A percentile compares a stretch with the other conserved stretches of the same genome.
These are phyloP conservation scores for Fusarium chlamydosporum DNA, from an alignment of 2,329 filamentous ascomycete genomes.

Conservation along the genomic window DNA sequence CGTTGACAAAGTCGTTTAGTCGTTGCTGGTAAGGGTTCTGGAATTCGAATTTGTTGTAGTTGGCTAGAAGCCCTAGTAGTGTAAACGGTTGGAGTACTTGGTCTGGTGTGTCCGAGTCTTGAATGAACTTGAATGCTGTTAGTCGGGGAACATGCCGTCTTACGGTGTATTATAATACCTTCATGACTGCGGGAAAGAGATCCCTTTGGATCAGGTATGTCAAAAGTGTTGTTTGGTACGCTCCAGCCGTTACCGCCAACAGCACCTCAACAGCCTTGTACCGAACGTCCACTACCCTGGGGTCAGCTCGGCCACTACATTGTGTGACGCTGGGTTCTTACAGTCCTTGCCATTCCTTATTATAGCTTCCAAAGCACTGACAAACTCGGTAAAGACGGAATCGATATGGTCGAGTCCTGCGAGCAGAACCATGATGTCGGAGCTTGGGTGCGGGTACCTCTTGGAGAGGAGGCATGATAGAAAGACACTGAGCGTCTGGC, in stretches of 20 bases:
- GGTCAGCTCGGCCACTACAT: conserved; percentile 46
- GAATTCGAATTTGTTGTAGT: conserved; percentile 99
- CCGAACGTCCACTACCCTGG: conserved; percentile 75
- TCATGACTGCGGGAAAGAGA: conserved; percentile 94
- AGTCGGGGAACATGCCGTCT: neutral
- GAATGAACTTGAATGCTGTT: conserved; percentile 73
- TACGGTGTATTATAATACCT: conserved; percentile 67
- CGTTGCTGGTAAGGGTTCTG: conserved; percentile 96
- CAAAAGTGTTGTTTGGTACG: conserved; percentile 92
- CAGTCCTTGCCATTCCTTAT: conserved; percentile 81
- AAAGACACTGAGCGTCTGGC: conserved; percentile 89
- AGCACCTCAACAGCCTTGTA: conserved; percentile 85
- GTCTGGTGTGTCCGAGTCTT: conserved; percentile 77
- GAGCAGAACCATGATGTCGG: conserved; percentile 91
- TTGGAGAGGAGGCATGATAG: conserved; percentile 86
- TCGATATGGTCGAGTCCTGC: conserved; percentile 93
- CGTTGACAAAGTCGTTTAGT: conserved; percentile 95
- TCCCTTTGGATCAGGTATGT: conserved; percentile 97
- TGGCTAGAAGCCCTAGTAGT: conserved; percentile 87
- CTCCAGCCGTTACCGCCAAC: conserved; percentile 88
- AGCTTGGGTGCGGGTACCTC: conserved; percentile 94
- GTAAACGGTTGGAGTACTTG: conserved; percentile 81
- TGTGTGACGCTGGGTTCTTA: conserved; percentile 59
- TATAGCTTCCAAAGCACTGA: conserved; percentile 82
- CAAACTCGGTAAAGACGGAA: conserved; percentile 87